These are phyloP conservation scores for Rhododendron griersonianum DNA, from an alignment of 148 eudicot species.

Conservation along the genomic window DNA sequence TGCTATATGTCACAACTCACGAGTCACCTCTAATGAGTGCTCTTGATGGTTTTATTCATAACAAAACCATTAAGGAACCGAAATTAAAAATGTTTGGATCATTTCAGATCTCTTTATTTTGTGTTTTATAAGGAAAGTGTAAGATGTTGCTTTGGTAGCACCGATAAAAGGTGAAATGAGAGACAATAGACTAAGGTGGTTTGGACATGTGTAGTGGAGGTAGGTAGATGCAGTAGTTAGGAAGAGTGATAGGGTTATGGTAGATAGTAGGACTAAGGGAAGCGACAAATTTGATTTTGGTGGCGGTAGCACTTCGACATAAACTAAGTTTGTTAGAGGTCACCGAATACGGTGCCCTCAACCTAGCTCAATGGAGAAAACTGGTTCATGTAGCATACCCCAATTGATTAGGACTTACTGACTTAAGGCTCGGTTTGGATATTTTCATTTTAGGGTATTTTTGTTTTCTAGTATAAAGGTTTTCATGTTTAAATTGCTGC, in stretches of 20 bases:
- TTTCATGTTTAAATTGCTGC: not conserved
- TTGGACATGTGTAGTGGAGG: not conserved
- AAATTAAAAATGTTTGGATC: not conserved
- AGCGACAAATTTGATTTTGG: not conserved
- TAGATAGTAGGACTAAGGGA: not conserved
- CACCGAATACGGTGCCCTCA: too few relatives aligned
- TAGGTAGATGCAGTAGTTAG: not conserved
- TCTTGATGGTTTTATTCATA: not conserved
- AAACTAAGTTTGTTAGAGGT: too few relatives aligned
- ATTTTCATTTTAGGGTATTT: not conserved
- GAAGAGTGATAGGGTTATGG: not conserved
- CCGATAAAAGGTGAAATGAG: too few relatives aligned
- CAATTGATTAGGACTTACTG: too few relatives aligned
- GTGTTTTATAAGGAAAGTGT: not conserved
- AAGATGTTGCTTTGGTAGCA: not conserved
- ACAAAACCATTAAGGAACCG: not conserved
- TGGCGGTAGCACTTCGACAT: too few relatives aligned
- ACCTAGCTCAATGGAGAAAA: too few relatives aligned
- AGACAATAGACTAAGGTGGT: too few relatives aligned
- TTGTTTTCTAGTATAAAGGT: not conserved
- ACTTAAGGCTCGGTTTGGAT: too few relatives aligned
- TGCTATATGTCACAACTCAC: too few relatives aligned
- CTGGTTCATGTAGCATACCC: too few relatives aligned
- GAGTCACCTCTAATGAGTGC: too few relatives aligned
- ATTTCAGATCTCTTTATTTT: not conserved